Evolutionary conservation across 257 asterid species (phyloP), one percentile per base, ranked within the genome.

Genomic region (Penstemon barbatus): DNA sequence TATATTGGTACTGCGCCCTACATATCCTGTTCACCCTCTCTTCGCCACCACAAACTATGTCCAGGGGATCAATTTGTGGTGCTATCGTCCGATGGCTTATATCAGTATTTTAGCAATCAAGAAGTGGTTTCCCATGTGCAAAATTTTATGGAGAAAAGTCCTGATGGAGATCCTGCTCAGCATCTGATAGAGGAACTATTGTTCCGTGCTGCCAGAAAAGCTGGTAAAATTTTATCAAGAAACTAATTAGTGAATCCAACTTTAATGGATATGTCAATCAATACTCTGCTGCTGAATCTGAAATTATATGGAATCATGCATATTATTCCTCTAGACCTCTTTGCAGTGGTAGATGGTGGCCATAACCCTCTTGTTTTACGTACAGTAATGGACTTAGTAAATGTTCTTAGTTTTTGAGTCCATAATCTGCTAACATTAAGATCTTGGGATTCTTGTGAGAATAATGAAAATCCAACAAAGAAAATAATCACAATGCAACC

Each of bases 131-230:
- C 86, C 49, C 87, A 65, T 80, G 96, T 90, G 72, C 93, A 86
- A 74, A 90, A 84, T 76, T 92, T 92, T 79, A 79, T 92, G 93
- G 96, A 90, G 86, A 89, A 85, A 83, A 87, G 81, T 83, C 96
- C 97, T 39, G 98, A 92, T 72, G 98, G 98, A 51, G 98, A 92
- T 74, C 98, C 98, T 57, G 98, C 98, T 61, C 97, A 92, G 77
- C 95, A 92, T 82, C 84, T 90, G 38, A 87, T 92, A 63, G 97
- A 90, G 86, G 98, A 90, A 83, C 96, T 89, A 75, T 85, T 92
- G 6, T 75, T 77, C 72, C 97, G 98, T 77, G 97, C 98, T 58
- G 98, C 98, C 70, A 89, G 84, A 83, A 92, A 92, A 86, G 97
- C 98, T 76, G 98, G 98, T 92, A 80, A 77, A 44, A 3, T 48